phyloP scores from a whole-genome alignment of 345 rosid genomes.

The Gossypium herbaceum region DNA sequence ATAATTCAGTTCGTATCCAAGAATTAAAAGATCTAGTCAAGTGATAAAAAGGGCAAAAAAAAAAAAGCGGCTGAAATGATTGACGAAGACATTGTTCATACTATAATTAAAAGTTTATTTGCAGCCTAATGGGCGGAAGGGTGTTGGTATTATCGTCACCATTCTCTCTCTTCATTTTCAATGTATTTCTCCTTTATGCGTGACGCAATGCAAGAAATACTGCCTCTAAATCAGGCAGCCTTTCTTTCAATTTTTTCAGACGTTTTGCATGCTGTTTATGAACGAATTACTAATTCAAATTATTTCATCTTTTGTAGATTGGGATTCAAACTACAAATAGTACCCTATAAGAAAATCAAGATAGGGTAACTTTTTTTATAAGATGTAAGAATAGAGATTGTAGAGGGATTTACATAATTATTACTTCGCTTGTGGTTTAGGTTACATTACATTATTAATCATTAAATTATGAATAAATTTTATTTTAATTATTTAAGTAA shows the following conservation, averaged over 20 bases:
- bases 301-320: too few relatives aligned
- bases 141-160: not conserved
- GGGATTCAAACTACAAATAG: too few relatives aligned
- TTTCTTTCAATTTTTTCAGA: not conserved
- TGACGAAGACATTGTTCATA: not conserved
- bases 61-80: not conserved
- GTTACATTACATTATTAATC: too few relatives aligned
- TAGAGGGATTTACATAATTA: too few relatives aligned
- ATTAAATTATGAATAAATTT: too few relatives aligned
- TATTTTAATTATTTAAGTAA: too few relatives aligned
- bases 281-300: not conserved
- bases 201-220: not conserved
- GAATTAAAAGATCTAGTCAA: not conserved
- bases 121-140: not conserved
- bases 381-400: too few relatives aligned
- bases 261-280: not conserved
- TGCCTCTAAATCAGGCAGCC: too few relatives aligned
- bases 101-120: not conserved
- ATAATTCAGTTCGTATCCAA: not conserved
- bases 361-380: too few relatives aligned
- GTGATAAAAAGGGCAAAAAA: too few relatives aligned
- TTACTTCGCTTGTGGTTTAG: too few relatives aligned
- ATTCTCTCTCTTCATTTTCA: not conserved
- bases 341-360: too few relatives aligned
- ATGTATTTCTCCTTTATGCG: not conserved